phyloP scores from a whole-genome alignment of 176 grass and related monocot species.

The Elymus sibiricus region DNA sequence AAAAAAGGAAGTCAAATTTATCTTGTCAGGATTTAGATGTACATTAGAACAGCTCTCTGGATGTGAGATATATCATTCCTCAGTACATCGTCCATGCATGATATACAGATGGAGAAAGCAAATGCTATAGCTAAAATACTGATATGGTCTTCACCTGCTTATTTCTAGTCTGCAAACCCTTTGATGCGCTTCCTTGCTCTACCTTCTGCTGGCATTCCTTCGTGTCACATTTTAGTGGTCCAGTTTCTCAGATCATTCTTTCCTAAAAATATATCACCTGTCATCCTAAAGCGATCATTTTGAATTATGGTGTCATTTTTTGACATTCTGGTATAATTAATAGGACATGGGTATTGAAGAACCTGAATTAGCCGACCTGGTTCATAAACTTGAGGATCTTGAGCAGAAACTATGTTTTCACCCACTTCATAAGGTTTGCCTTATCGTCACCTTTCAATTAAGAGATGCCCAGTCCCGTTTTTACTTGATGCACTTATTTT shows the following conservation, averaged over 20 bases:
- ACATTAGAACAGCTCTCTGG: neutral
- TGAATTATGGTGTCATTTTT: neutral
- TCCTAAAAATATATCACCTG: constrained; percentile 16
- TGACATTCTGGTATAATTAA: constrained; percentile 23
- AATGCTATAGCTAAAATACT: neutral
- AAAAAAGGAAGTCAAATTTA: neutral
- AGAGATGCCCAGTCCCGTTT: constrained; percentile 13
- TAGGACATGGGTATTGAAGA: constrained; percentile 97
- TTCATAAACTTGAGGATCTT: constrained; percentile 80
- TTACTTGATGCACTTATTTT: neutral
- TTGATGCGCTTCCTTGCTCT: constrained; percentile 11
- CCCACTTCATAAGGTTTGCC: constrained; percentile 72
- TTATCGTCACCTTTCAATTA: neutral
- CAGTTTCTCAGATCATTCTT: constrained; percentile 1
- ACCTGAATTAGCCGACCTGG: constrained; percentile 76
- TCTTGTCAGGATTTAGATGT: neutral
- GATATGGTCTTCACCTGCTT: neutral
- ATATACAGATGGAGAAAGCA: neutral
- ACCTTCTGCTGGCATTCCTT: constrained; percentile 12
- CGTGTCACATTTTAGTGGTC: neutral
- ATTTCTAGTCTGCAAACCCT: neutral
- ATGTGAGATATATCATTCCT: constrained; percentile 9
- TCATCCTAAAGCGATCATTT: constrained; percentile 14
- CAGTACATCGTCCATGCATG: constrained; percentile 14
- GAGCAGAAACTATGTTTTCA: constrained; percentile 82